Conservation (phyloP, 2,329 filamentous ascomycete genomes). For the Sclerotiophoma versabilis region DNA sequence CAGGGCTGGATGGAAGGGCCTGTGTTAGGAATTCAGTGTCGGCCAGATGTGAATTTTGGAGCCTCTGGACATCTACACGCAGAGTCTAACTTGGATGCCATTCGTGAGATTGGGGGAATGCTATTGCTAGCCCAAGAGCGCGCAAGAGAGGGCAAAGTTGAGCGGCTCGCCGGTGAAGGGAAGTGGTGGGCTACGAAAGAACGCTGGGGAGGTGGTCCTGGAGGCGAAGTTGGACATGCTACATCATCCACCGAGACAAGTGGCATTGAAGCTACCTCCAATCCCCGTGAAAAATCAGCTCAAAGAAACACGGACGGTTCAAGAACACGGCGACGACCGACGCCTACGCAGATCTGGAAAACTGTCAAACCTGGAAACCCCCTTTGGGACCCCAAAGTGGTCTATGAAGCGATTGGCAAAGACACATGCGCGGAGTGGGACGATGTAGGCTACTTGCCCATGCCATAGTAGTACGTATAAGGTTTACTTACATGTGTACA, state of each 20-base stretch:
- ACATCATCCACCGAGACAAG: constrained; percentile 31
- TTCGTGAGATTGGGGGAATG: constrained; percentile 65
- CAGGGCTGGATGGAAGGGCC: constrained; percentile 66
- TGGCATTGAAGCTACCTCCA: constrained; percentile 36
- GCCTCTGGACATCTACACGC: constrained; percentile 36
- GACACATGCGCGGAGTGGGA: constrained; percentile 56
- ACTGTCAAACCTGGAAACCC: constrained; percentile 58
- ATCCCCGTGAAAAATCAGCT: constrained; percentile 46
- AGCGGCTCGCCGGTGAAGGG: constrained; percentile 60
- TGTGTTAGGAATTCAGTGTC: constrained; percentile 62
- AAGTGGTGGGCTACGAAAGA: constrained; percentile 67
- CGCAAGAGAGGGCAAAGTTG: constrained; percentile 60
- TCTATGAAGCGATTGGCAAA: constrained; percentile 65
- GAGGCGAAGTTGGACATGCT: constrained; percentile 52
- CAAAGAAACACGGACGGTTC: constrained; percentile 36
- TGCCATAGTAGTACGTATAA: not conserved
- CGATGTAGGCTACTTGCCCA: constrained; percentile 55
- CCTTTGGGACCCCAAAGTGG: constrained; percentile 64
- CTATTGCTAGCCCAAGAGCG: constrained; percentile 67
- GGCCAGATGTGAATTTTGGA: constrained; percentile 63
- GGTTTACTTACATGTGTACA: constrained; percentile 35
- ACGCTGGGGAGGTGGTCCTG: constrained; percentile 64
- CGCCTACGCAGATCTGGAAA: constrained; percentile 61
- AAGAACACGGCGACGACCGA: constrained; percentile 51
- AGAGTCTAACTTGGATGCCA: constrained; percentile 57